Base-by-base conservation (phyloP, 2,329 filamentous ascomycete genomes). In the Sphaerulina populicola region DNA sequence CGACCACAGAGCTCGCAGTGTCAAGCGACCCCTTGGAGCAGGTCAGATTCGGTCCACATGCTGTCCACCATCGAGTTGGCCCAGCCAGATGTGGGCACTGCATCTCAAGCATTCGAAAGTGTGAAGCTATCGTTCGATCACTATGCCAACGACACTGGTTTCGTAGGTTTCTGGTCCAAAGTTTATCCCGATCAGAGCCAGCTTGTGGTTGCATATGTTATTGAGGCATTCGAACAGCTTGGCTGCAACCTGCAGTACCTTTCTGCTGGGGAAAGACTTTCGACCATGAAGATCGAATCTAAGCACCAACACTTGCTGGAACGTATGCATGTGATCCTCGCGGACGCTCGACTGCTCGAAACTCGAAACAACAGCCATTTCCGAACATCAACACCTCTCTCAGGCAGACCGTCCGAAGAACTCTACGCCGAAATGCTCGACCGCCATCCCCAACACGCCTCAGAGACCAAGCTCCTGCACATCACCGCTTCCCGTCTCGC, bases 401-500 rank as follows among this genome's bases (percentile, higher is more conserved):
- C 38, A 12, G 14, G 37, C 15, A 31, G 29, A 31, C n/a, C 33
- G 14, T 27, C 51, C 12, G 18, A 38, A 14, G 29, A 21, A 11
- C 36, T 53, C n/a, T 48, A 27, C 30, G 10, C 40, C 21, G 29
- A 38, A 23, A 48, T 48, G 45, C 46, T 53, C 15, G 21, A 43
- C 11, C 45, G 39, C 15, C 40, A 48, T n/a, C 45, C 45, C 30
- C 35, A 53, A 38, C 51, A 53, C 35, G 46, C 51, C 8, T 41
- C 45, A 30, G 51, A 53, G 23, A 49, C 45, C 40, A 38, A 44
- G 18, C 41, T 53, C 11, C 30, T 53, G 3, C 27, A 46, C 43
- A 15, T 51, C 48, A 51, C 52, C 4, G 52, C 48, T 11, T 46
- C 35, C 10, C 30, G 39, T n/a, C 39, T 54, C 10, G 52, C 52